These are phyloP conservation scores for Liquidambar formosana DNA, from an alignment of 164 flowering plant species.

Conservation along the genomic window DNA sequence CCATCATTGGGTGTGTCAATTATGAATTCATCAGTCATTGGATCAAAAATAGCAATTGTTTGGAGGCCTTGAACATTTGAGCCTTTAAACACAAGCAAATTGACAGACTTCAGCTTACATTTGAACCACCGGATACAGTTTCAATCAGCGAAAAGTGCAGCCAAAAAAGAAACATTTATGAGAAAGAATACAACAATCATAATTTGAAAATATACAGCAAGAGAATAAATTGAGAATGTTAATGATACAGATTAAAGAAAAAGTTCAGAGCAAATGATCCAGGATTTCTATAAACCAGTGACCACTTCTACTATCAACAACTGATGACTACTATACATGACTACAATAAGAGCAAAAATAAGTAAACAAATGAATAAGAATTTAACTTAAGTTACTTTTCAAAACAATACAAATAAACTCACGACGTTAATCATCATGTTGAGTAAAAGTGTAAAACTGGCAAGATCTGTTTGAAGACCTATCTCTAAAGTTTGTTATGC, in stretches of 20 bases:
- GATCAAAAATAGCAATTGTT: conserved; percentile 83
- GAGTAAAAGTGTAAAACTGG: neutral
- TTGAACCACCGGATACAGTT: neutral
- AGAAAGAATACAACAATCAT: neutral
- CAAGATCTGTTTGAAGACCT: neutral
- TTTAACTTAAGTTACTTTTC: neutral
- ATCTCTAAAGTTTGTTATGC: neutral
- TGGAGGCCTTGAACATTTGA: conserved; percentile 97
- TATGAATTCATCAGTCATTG: conserved; percentile 74
- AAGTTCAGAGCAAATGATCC: neutral
- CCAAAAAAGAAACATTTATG: neutral
- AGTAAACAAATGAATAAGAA: neutral
- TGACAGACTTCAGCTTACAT: neutral
- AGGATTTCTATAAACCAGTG: neutral
- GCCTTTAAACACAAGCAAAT: conserved; percentile 45
- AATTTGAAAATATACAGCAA: neutral
- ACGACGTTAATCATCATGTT: neutral
- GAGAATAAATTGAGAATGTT: neutral
- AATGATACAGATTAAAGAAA: neutral
- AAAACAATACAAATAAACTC: neutral
- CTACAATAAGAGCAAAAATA: no score
- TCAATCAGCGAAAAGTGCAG: neutral
- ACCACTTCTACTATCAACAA: neutral
- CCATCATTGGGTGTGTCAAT: conserved; percentile 94
- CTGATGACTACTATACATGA: no score